phyloP scores from a whole-genome alignment of 2,329 filamentous ascomycete species.

The Botryosphaeria dothidea region DNA sequence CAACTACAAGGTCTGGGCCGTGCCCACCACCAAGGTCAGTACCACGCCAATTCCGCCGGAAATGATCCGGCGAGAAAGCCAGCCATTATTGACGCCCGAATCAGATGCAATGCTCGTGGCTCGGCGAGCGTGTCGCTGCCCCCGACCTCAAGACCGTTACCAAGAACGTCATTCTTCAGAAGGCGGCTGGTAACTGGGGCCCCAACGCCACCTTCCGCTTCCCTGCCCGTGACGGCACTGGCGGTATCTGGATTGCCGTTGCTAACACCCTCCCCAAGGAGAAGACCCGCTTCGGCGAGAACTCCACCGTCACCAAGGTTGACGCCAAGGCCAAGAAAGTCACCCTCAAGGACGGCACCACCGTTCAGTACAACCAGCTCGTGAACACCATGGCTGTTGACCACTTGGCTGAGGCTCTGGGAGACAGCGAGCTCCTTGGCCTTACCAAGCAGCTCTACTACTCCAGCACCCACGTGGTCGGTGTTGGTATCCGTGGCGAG shows the following conservation, averaged over 20 bases:
- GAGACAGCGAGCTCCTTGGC: constrained; percentile 77
- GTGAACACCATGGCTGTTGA: constrained; percentile 97
- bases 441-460: constrained; percentile 93
- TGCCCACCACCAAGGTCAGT: constrained; percentile 90
- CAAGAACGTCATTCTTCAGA: constrained; percentile 92
- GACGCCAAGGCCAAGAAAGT: constrained; percentile 84
- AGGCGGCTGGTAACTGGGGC: constrained; percentile 96
- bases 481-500: constrained; percentile 87
- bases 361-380: constrained; percentile 87
- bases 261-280: constrained; percentile 88
- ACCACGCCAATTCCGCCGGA: not conserved
- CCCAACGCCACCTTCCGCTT: constrained; percentile 98
- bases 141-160: constrained; percentile 93
- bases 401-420: constrained; percentile 81
- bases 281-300: constrained; percentile 87
- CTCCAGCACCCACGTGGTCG: constrained; percentile 95
- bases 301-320: constrained; percentile 81
- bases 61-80: not conserved
- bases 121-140: constrained; percentile 96
- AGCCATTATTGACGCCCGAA: not conserved
- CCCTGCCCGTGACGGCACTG: constrained; percentile 91
- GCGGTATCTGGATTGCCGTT: constrained; percentile 98
- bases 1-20: constrained; percentile 99
- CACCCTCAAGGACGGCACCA: constrained; percentile 79
- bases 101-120: constrained; percentile 98